A percentile compares a stretch with the other conserved stretches of the same genome.
Conservation (phyloP, 257 asterid genomes). For the Solanum boliviense region DNA sequence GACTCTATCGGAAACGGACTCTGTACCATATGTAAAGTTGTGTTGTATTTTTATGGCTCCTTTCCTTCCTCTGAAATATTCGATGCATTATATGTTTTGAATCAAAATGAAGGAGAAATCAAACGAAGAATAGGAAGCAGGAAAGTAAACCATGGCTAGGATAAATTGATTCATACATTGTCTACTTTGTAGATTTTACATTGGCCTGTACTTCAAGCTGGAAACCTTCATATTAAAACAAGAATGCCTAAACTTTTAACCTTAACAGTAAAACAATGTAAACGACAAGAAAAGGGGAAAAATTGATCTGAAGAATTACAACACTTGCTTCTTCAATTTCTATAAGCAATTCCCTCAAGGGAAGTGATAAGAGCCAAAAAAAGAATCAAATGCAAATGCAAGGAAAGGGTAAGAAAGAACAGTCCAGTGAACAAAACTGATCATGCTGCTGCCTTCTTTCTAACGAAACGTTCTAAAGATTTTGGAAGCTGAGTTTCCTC, state of each 20-base stretch:
- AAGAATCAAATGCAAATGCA: constrained; percentile 15
- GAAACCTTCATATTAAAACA: neutral
- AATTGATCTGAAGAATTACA: neutral
- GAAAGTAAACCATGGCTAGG: neutral
- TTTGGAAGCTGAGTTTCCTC: constrained; percentile 48
- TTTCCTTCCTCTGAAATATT: neutral
- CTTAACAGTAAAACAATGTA: neutral
- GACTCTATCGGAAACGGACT: rapidly evolving
- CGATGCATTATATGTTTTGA: neutral
- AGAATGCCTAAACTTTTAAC: neutral
- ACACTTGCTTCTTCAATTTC: neutral
- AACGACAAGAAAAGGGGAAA: neutral
- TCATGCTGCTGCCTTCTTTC: constrained; percentile 31
- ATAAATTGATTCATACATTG: neutral
- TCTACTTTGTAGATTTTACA: neutral
- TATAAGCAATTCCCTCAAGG: neutral
- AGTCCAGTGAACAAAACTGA: neutral
- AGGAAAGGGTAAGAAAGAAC: constrained; percentile 1
- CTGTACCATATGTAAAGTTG: neutral
- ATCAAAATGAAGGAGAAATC: neutral
- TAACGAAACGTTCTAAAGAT: constrained; percentile 57
- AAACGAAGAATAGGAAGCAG: neutral
- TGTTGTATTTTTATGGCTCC: neutral
- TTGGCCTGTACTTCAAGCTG: neutral
- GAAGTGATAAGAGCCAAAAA: neutral